phyloP scores from a whole-genome alignment of 306 rosid genomes.

The Glycine soja region DNA sequence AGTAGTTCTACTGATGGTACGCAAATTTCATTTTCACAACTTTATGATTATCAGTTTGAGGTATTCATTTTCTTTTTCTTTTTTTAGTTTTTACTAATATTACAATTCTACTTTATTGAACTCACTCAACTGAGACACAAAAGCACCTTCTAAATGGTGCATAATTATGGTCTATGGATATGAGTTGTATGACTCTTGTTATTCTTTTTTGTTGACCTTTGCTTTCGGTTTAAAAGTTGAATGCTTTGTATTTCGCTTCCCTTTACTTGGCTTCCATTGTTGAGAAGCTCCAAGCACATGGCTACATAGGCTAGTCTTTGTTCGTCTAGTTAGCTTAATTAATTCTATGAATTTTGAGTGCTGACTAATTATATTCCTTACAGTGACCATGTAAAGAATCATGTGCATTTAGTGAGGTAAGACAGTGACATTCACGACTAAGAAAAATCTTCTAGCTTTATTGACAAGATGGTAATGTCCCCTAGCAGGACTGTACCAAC shows the following conservation, averaged over 20 bases:
- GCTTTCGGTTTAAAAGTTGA: slow-evolving; percentile 2
- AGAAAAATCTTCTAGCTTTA: slow-evolving; percentile 4
- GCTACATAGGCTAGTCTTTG: slow-evolving; percentile 18
- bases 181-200: slow-evolving; percentile 15
- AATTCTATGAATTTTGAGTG: slow-evolving; percentile 39
- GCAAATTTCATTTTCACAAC: slow-evolving; percentile 29
- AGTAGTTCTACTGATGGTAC: slow-evolving; percentile 1
- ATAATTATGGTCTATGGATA: background rate
- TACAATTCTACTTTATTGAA: background rate
- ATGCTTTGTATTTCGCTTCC: slow-evolving; percentile 7
- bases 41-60: background rate
- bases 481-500: background rate
- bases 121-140: background rate
- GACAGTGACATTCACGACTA: slow-evolving; percentile 32
- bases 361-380: slow-evolving; percentile 18
- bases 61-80: too few species aligned
- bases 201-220: background rate
- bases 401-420: slow-evolving; percentile 7
- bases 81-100: too few species aligned
- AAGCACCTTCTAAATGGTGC: background rate
- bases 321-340: slow-evolving; percentile 20
- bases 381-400: too few species aligned
- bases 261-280: background rate
- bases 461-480: background rate
- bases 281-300: slow-evolving; percentile 33